phyloP scores from a whole-genome alignment of 768 basidiomycete species.

The Suillus weaverae region DNA sequence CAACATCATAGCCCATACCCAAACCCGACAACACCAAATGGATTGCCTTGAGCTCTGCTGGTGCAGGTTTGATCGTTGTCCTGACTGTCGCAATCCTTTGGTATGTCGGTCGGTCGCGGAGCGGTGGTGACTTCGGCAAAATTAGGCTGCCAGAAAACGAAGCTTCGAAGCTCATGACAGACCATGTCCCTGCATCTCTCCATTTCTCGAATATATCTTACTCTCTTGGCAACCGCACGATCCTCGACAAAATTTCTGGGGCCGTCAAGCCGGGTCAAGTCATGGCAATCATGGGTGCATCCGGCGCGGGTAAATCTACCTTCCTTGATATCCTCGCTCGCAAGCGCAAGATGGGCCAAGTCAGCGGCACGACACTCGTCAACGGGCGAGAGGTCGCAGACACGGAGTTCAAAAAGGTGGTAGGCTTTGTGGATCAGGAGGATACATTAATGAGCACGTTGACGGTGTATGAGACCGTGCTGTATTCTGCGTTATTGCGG shows the following conservation, averaged over 20 bases:
- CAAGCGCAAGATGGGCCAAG: slow-evolving; percentile 79
- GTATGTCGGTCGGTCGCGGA: slow-evolving; percentile 75
- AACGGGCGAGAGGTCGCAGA: slow-evolving; percentile 81
- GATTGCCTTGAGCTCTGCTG: slow-evolving; percentile 83
- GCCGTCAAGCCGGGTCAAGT: slow-evolving; percentile 86
- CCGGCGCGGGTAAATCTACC: slow-evolving; percentile 95
- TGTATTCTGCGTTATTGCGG: slow-evolving; percentile 89
- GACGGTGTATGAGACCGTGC: slow-evolving; percentile 96
- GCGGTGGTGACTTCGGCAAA: slow-evolving; percentile 63
- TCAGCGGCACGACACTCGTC: slow-evolving; percentile 72
- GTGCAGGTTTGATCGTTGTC: slow-evolving; percentile 74
- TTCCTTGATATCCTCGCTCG: slow-evolving; percentile 94
- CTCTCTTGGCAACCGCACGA: slow-evolving; percentile 55
- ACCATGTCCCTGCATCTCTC: slow-evolving; percentile 93
- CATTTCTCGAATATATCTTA: slow-evolving; percentile 89
- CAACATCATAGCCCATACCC: slow-evolving; percentile 54
- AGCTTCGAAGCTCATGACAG: slow-evolving; percentile 82
- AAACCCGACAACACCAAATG: slow-evolving; percentile 82
- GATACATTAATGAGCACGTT: slow-evolving; percentile 96
- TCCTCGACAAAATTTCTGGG: slow-evolving; percentile 83
- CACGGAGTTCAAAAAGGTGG: slow-evolving; percentile 77
- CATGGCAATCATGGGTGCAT: slow-evolving; percentile 96
- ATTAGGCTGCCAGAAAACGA: slow-evolving; percentile 83
- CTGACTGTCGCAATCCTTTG: slow-evolving; percentile 75
- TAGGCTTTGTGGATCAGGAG: slow-evolving; percentile 97